These are phyloP conservation scores for Podospora australis DNA, from an alignment of 495 filamentous ascomycete genomes.

Conservation along the genomic window DNA sequence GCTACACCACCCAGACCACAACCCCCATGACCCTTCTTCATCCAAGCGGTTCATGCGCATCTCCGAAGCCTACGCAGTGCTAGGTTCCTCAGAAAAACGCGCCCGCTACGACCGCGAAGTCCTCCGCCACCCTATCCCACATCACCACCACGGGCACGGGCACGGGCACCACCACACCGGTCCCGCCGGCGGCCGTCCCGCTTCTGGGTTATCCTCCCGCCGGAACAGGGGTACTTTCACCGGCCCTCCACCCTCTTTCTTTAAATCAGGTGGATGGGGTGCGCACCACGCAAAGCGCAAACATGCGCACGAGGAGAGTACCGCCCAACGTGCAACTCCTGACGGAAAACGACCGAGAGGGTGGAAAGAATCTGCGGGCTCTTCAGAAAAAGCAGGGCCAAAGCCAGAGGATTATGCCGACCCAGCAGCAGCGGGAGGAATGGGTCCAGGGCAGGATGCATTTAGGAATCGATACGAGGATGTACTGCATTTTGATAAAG, in stretches of 20 bases:
- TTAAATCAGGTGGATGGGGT: slow-evolving; percentile 68
- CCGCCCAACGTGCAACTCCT: slow-evolving; percentile 4
- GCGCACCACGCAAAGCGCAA: slow-evolving; percentile 43
- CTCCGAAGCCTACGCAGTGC: slow-evolving; percentile 76
- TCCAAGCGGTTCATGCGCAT: slow-evolving; percentile 75
- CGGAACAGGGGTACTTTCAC: slow-evolving; percentile 66
- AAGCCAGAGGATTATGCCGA: too few species aligned
- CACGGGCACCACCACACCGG: slow-evolving; percentile 47
- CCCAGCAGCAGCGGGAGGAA: too few species aligned
- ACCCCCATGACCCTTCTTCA: slow-evolving; percentile 67
- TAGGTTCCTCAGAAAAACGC: slow-evolving; percentile 65
- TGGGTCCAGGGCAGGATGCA: slow-evolving; percentile 42
- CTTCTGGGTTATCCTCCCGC: slow-evolving; percentile 73
- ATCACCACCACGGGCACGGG: slow-evolving; percentile 27
- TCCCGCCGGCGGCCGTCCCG: slow-evolving; percentile 61
- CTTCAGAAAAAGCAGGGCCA: too few species aligned
- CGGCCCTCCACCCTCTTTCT: slow-evolving; percentile 88
- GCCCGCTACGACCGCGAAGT: slow-evolving; percentile 64
- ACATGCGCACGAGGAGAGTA: slow-evolving; percentile 37
- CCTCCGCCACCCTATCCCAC: slow-evolving; percentile 10
- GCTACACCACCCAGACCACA: slow-evolving; percentile 87
- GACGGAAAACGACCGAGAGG: not conserved
- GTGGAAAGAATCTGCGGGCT: too few species aligned
- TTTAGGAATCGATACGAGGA: slow-evolving; percentile 51
- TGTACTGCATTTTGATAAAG: slow-evolving; percentile 61